phyloP scores from a whole-genome alignment of 345 rosid species.

The Syzygium oleosum region DNA sequence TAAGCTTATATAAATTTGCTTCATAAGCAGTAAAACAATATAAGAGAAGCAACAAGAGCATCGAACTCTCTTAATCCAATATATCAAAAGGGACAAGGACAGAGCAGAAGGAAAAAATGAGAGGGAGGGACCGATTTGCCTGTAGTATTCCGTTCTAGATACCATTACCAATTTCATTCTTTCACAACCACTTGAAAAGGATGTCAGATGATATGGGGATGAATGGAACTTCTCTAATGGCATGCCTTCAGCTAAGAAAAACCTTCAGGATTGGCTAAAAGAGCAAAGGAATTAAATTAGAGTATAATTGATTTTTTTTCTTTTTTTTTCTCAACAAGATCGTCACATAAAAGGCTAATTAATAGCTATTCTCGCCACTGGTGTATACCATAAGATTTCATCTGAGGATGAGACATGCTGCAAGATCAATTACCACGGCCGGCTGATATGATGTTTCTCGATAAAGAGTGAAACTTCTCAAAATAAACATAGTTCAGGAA shows the following conservation, averaged over 20 bases:
- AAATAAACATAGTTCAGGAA: slow-evolving; percentile 10
- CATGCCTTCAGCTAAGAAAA: neutral
- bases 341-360: neutral
- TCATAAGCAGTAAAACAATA: neutral
- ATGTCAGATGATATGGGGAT: neutral
- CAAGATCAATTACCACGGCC: neutral
- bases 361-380: neutral
- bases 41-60: neutral
- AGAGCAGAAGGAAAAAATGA: neutral
- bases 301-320: neutral
- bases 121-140: neutral
- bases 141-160: neutral
- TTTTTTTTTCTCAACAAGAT: neutral
- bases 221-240: neutral
- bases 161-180: neutral
- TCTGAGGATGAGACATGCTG: neutral
- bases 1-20: neutral
- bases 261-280: neutral
- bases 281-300: neutral
- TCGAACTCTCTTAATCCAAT: neutral
- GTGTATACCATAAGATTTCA: neutral
- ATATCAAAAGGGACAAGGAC: neutral
- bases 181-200: neutral
- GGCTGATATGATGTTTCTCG: neutral
- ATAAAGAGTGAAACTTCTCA: neutral